Base-by-base conservation (phyloP, 176 grass and related monocot genomes). In the Musa beccarii region DNA sequence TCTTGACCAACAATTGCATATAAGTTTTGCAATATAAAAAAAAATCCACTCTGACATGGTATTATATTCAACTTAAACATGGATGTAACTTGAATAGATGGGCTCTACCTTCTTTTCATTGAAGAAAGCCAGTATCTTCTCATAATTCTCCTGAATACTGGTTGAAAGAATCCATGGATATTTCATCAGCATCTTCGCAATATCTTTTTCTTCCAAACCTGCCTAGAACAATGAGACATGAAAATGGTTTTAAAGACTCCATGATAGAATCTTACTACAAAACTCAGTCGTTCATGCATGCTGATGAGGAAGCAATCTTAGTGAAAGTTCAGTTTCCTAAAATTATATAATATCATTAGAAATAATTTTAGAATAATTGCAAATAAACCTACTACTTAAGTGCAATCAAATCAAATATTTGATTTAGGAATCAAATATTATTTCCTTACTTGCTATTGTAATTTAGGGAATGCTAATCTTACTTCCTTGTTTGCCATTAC, bases 121-220 rank as follows among this genome's bases (percentile, higher is more conserved):
- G 59, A 97, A 97, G 51, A 87, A 89, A 50, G 83, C 64, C 68
- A 89, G 12, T 17, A 92, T 77, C 68, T 87, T 74, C 11, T n/a
- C 67, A 71, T 92, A 97, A 81, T 97, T 97, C 52, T 84, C 75
- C 81, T 85, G 85, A 61, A 93, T 87, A 83, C 84, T 83, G 77
- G 82, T 77, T 67, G 90, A 97, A 82, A 97, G 88, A 77, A 97
- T 87, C 94, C 90, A 97, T 66, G 94, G 86, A 84, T 97, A 97
- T 63, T 93, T 97, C 69, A 87, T 13, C 51, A 97, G 63, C 81
- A 97, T 89, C 66, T 8, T 84, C 17, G 59, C 74, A 78, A 97
- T 82, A 76, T 85, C 76, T 49, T 84, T 82, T 73, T 77, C 74
- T 84, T 79, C 77, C 25, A 90, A 75, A 78, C 90, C 90, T 85